Evolutionary conservation across 2,329 filamentous ascomycete genomes (phyloP), one percentile per base, ranked within the genome.

Genomic region (Hymenoscyphus linearis): DNA sequence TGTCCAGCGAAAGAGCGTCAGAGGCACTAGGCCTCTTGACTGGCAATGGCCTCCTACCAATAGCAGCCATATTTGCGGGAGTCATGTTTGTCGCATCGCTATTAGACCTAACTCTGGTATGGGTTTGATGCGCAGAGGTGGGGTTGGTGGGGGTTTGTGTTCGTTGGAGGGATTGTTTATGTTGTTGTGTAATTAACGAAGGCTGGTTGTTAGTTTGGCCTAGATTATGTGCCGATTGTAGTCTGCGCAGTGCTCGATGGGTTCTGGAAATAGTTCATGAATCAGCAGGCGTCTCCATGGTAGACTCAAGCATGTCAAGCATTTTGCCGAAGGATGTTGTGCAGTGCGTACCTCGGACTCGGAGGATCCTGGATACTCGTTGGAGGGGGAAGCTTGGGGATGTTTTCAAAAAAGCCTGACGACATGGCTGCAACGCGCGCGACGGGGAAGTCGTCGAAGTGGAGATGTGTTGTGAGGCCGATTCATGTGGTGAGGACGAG

Each of bases 141-240:
- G 37, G 57, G 64, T 55, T 67, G 13, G 64, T 60, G 16, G 68
- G 64, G 10, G 66, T 66, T 35, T 64, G 60, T 22, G 60, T 68
- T 13, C 62, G 67, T 59, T 75, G 74, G 54, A 76, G 74, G 55
- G 76, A 75, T 62, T 80, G 74, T 61, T 79, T 80, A 53, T 82
- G 81, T 71, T 87, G 85, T 69, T 87, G 84, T n/a, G 85, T 81
- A 68, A 86, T 85, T 65, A 87, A 77, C 0, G 84, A 83, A 26
- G 82, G 78, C 57, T 47, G 40, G 36, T 73, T 69, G 62, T 78
- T 66, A 47, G 83, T 81, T 64, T 85, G 76, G 72, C 85, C 84
- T 59, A 91, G 76, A 74, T 82, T 79, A 77, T 91, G 88, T 57
- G 90, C 88, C 35, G 89, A 92, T 74, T 91, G 88, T 34, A 91